A percentile compares a stretch with the other conserved stretches of the same genome.
phyloP scores from a whole-genome alignment of 345 rosid species.

The Clausena lansium region DNA sequence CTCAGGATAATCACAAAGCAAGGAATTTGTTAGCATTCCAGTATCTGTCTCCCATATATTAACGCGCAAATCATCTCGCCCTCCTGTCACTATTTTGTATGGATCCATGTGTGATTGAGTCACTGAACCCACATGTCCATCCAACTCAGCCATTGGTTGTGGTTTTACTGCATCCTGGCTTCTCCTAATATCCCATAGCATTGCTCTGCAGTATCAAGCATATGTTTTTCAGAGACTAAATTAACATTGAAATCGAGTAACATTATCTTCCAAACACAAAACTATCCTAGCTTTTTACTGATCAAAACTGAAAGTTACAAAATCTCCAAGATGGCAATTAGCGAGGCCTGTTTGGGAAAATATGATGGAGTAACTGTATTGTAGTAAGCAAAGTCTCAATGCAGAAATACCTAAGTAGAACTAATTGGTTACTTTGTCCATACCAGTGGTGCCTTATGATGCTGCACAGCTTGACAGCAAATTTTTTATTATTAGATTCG shows the following conservation, averaged over 20 bases:
- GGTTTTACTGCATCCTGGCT: slow-evolving; percentile 31
- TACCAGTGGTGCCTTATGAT: background rate
- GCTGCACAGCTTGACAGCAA: background rate
- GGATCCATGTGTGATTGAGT: slow-evolving; percentile 48
- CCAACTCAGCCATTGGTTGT: slow-evolving; percentile 47
- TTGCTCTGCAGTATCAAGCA: slow-evolving; percentile 41
- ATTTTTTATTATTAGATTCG: background rate
- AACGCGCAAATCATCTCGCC: slow-evolving; percentile 32
- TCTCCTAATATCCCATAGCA: slow-evolving; percentile 64
- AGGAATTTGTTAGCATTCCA: slow-evolving; percentile 40
- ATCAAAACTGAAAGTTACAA: too few species aligned
- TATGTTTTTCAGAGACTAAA: background rate
- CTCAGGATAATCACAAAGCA: slow-evolving; percentile 27
- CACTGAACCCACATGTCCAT: slow-evolving; percentile 51
- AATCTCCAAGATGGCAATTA: too few species aligned
- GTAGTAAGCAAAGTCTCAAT: too few species aligned
- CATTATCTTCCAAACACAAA: background rate
- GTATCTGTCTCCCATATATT: slow-evolving; percentile 57
- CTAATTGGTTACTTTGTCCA: background rate
- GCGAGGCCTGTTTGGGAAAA: too few species aligned
- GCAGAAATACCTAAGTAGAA: background rate
- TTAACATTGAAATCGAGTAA: background rate
- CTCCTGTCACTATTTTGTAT: slow-evolving; percentile 60
- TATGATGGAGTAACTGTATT: too few species aligned
- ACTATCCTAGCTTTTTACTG: background rate